Percentiles rank a stretch among this genome's conserved stretches.
Conservation (phyloP, 345 rosid genomes). For the Lagerstroemia speciosa region DNA sequence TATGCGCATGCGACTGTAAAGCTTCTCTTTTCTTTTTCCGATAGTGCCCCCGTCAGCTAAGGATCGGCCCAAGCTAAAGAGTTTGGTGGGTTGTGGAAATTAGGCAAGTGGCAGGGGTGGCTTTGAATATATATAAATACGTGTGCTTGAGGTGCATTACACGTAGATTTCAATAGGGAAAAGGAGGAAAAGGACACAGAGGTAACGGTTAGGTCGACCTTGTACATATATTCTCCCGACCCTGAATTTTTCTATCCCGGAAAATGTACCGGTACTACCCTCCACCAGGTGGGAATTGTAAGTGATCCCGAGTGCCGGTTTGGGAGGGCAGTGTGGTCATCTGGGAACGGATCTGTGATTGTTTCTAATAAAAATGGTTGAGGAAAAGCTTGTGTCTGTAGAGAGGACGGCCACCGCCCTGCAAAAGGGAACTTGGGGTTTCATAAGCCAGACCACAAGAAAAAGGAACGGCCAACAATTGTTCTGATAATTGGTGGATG, state of each 20-base stretch:
- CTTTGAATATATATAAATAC: neutral
- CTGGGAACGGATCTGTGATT: neutral
- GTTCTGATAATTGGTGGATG: neutral
- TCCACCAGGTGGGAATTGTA: neutral
- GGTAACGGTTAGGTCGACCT: conserved; percentile 1
- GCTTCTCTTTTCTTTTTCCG: neutral
- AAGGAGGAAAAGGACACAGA: conserved; percentile 7
- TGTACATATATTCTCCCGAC: neutral
- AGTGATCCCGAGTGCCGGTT: neutral
- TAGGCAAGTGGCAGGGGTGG: neutral
- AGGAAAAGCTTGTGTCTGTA: neutral
- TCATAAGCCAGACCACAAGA: neutral
- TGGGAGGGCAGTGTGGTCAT: conserved; percentile 9
- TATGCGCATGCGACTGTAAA: conserved; percentile 3
- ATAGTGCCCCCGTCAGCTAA: neutral
- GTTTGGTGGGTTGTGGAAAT: neutral
- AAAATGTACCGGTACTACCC: conserved; percentile 7
- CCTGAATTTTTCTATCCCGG: neutral
- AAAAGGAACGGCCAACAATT: neutral
- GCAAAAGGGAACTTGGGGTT: neutral
- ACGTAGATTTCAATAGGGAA: conserved; percentile 24
- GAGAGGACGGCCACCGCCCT: neutral
- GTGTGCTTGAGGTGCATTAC: conserved; percentile 22
- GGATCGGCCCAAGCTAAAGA: neutral
- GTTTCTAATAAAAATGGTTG: neutral